Percentiles rank a stretch among this genome's conserved stretches.
These are phyloP conservation scores for Brettanomyces anomalus DNA, from an alignment of 805 yeast species.

Conservation along the genomic window DNA sequence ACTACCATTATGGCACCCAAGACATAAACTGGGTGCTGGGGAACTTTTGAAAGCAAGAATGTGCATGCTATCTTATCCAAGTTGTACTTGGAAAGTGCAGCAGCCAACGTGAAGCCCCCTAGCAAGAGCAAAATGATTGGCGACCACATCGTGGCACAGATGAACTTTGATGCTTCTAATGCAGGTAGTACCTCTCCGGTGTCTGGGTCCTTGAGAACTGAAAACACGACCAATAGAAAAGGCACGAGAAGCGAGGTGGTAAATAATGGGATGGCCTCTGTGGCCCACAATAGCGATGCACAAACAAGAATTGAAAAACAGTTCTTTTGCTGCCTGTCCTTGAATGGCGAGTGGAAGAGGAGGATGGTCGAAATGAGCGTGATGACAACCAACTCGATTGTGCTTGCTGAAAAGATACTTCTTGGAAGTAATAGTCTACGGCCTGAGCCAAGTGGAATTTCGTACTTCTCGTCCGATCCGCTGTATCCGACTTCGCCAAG, in stretches of 20 bases:
- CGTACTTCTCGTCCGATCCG: conserved; percentile 12
- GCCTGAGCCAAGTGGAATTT: conserved; percentile 22
- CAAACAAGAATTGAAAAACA: conserved; percentile 79
- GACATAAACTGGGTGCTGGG: conserved; percentile 74
- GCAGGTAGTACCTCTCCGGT: conserved; percentile 47
- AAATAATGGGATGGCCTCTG: conserved; percentile 87
- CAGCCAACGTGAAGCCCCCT: conserved; percentile 94
- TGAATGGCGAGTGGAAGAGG: conserved; percentile 47
- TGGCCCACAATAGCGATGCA: conserved; percentile 89
- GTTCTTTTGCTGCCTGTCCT: conserved; percentile 54
- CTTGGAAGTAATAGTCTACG: conserved; percentile 24
- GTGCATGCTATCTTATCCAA: conserved; percentile 84
- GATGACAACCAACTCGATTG: conserved; percentile 40
- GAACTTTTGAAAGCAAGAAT: conserved; percentile 70
- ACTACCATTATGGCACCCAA: conserved; percentile 77
- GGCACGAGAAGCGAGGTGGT: conserved; percentile 85
- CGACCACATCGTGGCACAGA: conserved; percentile 88
- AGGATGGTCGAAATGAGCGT: conserved; percentile 38
- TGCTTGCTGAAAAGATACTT: conserved; percentile 27
- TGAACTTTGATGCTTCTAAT: conserved; percentile 65
- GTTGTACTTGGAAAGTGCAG: conserved; percentile 85
- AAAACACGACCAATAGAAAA: conserved; percentile 61
- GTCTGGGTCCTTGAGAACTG: conserved; percentile 53
- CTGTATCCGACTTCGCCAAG: conserved; percentile 15
- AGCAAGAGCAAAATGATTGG: conserved; percentile 82